These are phyloP conservation scores for Xylaria sp. DNA, from an alignment of 2,329 filamentous ascomycete species.

Conservation along the genomic window DNA sequence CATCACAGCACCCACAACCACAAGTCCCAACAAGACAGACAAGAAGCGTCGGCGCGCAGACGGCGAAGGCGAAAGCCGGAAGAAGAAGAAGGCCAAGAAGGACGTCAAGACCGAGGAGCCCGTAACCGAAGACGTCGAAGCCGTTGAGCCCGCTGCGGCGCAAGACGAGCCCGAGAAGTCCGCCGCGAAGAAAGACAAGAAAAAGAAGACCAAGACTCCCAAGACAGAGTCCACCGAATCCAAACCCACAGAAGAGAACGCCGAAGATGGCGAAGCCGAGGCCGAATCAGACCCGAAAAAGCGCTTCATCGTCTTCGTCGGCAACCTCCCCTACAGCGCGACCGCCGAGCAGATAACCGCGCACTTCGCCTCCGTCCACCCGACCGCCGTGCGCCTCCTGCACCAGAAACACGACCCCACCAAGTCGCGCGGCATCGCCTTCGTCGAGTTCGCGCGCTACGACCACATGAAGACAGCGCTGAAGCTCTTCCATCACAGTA, in stretches of 20 bases:
- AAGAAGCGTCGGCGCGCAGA: constrained; percentile 30
- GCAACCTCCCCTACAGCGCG: constrained; percentile 84
- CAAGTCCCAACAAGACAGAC: constrained; percentile 1
- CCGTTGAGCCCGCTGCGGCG: background rate
- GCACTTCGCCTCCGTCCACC: constrained; percentile 74
- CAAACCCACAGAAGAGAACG: background rate
- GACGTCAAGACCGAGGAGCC: constrained; percentile 11
- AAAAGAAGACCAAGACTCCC: constrained; percentile 4
- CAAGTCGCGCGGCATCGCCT: constrained; percentile 71
- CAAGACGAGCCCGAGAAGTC: too few relatives aligned
- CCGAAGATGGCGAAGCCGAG: constrained; percentile 19
- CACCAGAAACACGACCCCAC: constrained; percentile 58
- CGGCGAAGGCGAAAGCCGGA: constrained; percentile 11
- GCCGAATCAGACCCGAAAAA: constrained; percentile 33
- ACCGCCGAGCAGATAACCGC: constrained; percentile 62
- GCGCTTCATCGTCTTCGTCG: constrained; percentile 74
- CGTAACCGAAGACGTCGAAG: constrained; percentile 13
- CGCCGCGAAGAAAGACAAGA: constrained; percentile 21
- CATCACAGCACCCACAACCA: background rate
- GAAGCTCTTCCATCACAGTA: constrained; percentile 81
- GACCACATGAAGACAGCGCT: constrained; percentile 91
- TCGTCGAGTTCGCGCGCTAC: constrained; percentile 82
- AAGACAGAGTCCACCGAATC: background rate
- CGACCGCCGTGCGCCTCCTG: constrained; percentile 65
- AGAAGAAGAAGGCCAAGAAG: constrained; percentile 19